A percentile compares a stretch with the other conserved stretches of the same genome.
phyloP scores from a whole-genome alignment of 805 yeast species.

The Wickerhamomyces rabaulensis region DNA sequence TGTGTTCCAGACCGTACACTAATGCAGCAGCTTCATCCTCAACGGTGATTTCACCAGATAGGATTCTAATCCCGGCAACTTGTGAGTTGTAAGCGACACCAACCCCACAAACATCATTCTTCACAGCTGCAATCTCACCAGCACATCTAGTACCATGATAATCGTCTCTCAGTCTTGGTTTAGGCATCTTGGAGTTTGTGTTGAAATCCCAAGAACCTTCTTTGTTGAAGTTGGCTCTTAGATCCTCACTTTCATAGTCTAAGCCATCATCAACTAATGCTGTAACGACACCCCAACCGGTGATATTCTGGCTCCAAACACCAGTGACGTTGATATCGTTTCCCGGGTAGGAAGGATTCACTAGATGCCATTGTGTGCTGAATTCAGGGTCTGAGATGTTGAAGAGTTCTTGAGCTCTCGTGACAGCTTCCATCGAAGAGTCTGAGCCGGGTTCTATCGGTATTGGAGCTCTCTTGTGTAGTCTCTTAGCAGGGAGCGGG shows the following conservation, averaged over 20 bases:
- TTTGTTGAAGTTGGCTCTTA: slow-evolving; percentile 58
- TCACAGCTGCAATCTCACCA: slow-evolving; percentile 88
- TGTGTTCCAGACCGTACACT: slow-evolving; percentile 71
- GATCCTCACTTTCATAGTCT: slow-evolving; percentile 74
- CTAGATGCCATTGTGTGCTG: slow-evolving; percentile 84
- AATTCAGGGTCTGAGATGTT: slow-evolving; percentile 82
- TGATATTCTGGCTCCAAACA: slow-evolving; percentile 75
- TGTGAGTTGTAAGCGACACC: slow-evolving; percentile 90
- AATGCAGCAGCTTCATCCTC: slow-evolving; percentile 92
- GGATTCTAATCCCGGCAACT: slow-evolving; percentile 85
- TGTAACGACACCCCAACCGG: slow-evolving; percentile 78
- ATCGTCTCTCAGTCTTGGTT: slow-evolving; percentile 76
- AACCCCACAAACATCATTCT: slow-evolving; percentile 84
- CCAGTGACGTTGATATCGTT: slow-evolving; percentile 84
- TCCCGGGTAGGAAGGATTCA: slow-evolving; percentile 68
- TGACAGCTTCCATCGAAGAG: slow-evolving; percentile 43
- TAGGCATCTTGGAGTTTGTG: slow-evolving; percentile 66
- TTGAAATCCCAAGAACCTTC: slow-evolving; percentile 95
- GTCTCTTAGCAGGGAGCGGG: slow-evolving; percentile 44
- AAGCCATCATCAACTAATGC: slow-evolving; percentile 95
- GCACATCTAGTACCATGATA: slow-evolving; percentile 98
- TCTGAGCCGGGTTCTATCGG: slow-evolving; percentile 36
- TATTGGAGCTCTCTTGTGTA: slow-evolving; percentile 58
- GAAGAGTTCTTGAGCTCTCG: slow-evolving; percentile 45
- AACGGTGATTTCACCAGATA: slow-evolving; percentile 72